phyloP scores from a whole-genome alignment of 2,329 filamentous ascomycete species.

The Cladosporium sp. region DNA sequence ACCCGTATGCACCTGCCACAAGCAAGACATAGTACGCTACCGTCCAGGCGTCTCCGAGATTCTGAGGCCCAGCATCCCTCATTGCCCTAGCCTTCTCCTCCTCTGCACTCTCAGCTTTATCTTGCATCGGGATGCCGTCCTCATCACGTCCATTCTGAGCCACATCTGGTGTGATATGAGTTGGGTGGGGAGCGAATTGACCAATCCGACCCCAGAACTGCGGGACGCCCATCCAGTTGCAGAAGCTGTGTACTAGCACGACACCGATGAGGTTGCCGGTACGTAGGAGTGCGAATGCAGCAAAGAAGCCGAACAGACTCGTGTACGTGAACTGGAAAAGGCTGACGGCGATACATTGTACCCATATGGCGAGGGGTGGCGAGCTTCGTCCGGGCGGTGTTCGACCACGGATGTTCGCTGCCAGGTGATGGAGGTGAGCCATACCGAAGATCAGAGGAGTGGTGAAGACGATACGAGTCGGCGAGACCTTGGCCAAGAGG shows the following conservation, averaged over 20 bases:
- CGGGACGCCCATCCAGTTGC: slow-evolving; percentile 87
- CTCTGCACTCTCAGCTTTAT: slow-evolving; percentile 28
- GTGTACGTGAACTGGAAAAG: slow-evolving; percentile 86
- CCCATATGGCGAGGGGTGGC: slow-evolving; percentile 20
- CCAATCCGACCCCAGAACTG: slow-evolving; percentile 75
- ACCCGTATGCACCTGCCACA: slow-evolving; percentile 64
- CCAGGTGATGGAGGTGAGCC: slow-evolving; percentile 92
- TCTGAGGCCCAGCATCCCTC: slow-evolving; percentile 19
- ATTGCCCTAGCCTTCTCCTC: slow-evolving; percentile 32
- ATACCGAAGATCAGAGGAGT: slow-evolving; percentile 88
- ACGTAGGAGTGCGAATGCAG: slow-evolving; percentile 80
- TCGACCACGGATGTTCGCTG: slow-evolving; percentile 83
- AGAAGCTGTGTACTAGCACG: slow-evolving; percentile 77
- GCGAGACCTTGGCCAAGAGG: slow-evolving; percentile 60
- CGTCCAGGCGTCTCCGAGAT: slow-evolving; percentile 59
- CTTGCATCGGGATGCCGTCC: slow-evolving; percentile 15
- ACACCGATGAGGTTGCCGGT: slow-evolving; percentile 76
- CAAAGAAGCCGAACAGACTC: slow-evolving; percentile 88
- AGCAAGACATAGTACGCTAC: slow-evolving; percentile 75
- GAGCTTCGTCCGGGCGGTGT: slow-evolving; percentile 44
- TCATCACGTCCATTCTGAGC: slow-evolving; percentile 28
- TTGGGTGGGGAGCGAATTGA: slow-evolving; percentile 36
- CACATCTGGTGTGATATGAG: slow-evolving; percentile 26
- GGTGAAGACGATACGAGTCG: slow-evolving; percentile 64
- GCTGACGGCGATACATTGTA: slow-evolving; percentile 57